Conservation (phyloP, 192 early-diverging fungal species). For the Diversispora eburnea region DNA sequence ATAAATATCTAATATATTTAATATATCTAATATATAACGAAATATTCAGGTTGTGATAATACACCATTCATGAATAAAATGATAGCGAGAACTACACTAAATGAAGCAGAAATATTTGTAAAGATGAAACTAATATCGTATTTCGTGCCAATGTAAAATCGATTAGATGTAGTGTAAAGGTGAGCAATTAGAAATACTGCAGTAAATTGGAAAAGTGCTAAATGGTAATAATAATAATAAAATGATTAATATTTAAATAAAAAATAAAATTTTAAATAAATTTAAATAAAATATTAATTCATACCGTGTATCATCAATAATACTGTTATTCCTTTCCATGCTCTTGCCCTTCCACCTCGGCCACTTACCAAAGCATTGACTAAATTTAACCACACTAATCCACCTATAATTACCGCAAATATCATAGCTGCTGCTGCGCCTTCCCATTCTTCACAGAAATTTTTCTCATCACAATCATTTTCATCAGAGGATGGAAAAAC, state of each 20-base stretch:
- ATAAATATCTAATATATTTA: too few species aligned
- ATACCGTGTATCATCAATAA: not conserved
- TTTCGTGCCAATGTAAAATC: slow-evolving; percentile 4
- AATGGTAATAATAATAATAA: not conserved
- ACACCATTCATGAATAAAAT: slow-evolving; percentile 1
- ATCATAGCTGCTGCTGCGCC: not conserved
- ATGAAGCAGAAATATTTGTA: slow-evolving; percentile 6
- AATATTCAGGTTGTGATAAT: slow-evolving; percentile 5
- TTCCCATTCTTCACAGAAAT: slow-evolving; percentile 22
- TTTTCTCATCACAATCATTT: slow-evolving; percentile 9
- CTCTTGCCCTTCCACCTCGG: not conserved
- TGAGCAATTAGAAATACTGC: not conserved
- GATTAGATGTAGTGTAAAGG: not conserved
- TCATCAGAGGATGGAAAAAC: slow-evolving; percentile 4
- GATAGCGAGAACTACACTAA: not conserved
- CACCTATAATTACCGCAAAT: not conserved
- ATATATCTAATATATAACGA: not conserved
- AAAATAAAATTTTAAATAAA: not conserved
- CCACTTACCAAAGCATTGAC: not conserved
- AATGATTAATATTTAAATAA: not conserved
- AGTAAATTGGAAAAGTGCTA: not conserved
- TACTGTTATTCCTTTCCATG: not conserved
- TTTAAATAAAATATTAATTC: not conserved
- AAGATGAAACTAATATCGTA: slow-evolving; percentile 9
- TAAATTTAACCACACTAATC: not conserved